phyloP scores from a whole-genome alignment of 495 filamentous ascomycete genomes.

The Penicillium maclennaniae region DNA sequence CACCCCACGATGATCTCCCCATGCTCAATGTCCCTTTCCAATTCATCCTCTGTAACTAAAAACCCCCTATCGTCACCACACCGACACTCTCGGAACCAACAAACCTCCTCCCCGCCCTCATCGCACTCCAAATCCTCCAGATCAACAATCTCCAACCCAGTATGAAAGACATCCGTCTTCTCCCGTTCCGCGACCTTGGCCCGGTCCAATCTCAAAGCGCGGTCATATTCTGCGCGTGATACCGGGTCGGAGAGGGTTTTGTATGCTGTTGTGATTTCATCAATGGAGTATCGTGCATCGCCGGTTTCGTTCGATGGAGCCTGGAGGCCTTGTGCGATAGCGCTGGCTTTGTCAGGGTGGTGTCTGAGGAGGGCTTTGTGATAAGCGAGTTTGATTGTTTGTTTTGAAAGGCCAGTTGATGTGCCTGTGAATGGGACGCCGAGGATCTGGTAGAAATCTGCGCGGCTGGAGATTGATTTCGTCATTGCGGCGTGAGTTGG shows the following conservation, averaged over 20 bases:
- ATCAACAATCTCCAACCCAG: constrained; percentile 76
- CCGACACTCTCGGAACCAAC: constrained; percentile 70
- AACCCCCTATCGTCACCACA: constrained; percentile 78
- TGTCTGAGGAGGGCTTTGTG: constrained; percentile 70
- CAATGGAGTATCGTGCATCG: constrained; percentile 51
- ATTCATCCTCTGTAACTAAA: constrained; percentile 61
- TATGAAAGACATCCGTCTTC: constrained; percentile 48
- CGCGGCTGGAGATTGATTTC: constrained; percentile 3
- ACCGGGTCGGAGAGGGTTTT: constrained; percentile 58
- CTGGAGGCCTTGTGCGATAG: constrained; percentile 10
- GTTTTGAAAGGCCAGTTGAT: constrained; percentile 28
- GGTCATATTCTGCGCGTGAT: constrained; percentile 64
- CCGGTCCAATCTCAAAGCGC: constrained; percentile 40
- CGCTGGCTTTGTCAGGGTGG: constrained; percentile 72
- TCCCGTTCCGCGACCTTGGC: constrained; percentile 21
- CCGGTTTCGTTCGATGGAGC: not conserved
- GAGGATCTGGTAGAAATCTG: constrained; percentile 54
- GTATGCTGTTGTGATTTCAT: constrained; percentile 77
- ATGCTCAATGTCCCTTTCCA: constrained; percentile 59
- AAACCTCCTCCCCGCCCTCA: constrained; percentile 24
- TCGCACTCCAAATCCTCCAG: constrained; percentile 69
- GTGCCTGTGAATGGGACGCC: constrained; percentile 38
- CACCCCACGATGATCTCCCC: constrained; percentile 76
- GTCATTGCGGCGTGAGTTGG: constrained; percentile 19
- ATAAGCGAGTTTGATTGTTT: constrained; percentile 70